Evolutionary conservation across 345 rosid genomes (phyloP).

Genomic region (Streptanthus diversifolius): DNA sequence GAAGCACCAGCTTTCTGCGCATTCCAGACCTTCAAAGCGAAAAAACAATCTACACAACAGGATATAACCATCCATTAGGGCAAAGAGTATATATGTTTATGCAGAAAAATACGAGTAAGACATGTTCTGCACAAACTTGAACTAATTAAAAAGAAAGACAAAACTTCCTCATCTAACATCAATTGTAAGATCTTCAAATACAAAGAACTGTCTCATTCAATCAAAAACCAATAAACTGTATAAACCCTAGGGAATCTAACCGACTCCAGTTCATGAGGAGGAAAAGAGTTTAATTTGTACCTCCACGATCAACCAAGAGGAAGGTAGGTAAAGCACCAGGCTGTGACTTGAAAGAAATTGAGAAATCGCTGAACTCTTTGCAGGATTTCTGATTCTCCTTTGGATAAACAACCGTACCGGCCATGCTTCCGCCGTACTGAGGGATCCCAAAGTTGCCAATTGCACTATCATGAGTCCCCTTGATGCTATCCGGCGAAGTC

Average conservation of each 20-base stretch:
- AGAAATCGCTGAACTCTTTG: constrained; percentile 54
- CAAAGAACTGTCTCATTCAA: constrained; percentile 3
- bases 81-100: no score
- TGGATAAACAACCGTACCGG: constrained; percentile 70
- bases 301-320: constrained; percentile 93
- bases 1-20: constrained; percentile 96
- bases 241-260: no score
- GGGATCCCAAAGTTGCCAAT: constrained; percentile 99
- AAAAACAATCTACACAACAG: constrained; percentile 74
- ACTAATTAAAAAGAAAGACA: no score
- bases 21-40: constrained; percentile 94
- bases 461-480: constrained; percentile 82
- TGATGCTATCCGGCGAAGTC: constrained; percentile 85
- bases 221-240: no score
- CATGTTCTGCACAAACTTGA: no score
- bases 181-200: background rate
- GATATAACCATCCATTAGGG: background rate
- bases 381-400: constrained; percentile 76
- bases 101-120: no score
- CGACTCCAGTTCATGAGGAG: background rate
- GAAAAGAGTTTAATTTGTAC: constrained; percentile 30
- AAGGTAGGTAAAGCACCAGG: constrained; percentile 88
- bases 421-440: constrained; percentile 99
- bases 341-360: constrained; percentile 57
- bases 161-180: background rate